Evolutionary conservation across 192 early-diverging fungal species (phyloP), one percentile per base, ranked within the genome.

Genomic region (Dissophora globulifera): DNA sequence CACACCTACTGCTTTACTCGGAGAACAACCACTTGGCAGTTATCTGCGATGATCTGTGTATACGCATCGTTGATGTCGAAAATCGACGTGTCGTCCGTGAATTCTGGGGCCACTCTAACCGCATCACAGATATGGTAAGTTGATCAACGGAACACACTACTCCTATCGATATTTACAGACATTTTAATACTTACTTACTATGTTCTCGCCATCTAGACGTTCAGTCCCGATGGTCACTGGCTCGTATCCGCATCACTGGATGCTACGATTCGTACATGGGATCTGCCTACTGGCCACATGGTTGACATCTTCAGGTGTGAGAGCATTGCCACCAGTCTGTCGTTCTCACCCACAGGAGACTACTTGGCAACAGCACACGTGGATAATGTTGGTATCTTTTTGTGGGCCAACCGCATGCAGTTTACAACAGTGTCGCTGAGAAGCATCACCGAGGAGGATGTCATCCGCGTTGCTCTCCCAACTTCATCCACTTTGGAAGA

Each of bases 181-280:
- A 30, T 29, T 12, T 49, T 25, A 17, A 2, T 61, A 26, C 15
- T 38, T 8, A 50, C 22, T 4, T 13, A 32, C n/a, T 42, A 35
- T 26, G 13, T n/a, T 58, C 0, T 38, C 13, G 13, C 49, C 0
- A 38, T 12, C 27, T 58, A 93, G 91, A 85, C 90, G 11, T 95
- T 98, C 70, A 95, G 90, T 68, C 92, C 92, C 15, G 96, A 99
- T 79, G 93, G 92, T 47, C 89, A 96, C 50, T 94, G 94, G 94
- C 80, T 99, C 8, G 86, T 98, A 26, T 92, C 93, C 3, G 58
- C 85, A 10, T 90, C 91, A 16, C 80, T 93, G 51, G 98, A 99
- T 85, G 82, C 87, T 41, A 95, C 91, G 6, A 84, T 99, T 43
- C 88, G 95, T 54, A 96, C 95, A 1, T 99, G 96, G 96, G 98